Evolutionary conservation across 164 flowering plant species (phyloP), one percentile per base, ranked within the genome.

Genomic region (Echeveria elegans): DNA sequence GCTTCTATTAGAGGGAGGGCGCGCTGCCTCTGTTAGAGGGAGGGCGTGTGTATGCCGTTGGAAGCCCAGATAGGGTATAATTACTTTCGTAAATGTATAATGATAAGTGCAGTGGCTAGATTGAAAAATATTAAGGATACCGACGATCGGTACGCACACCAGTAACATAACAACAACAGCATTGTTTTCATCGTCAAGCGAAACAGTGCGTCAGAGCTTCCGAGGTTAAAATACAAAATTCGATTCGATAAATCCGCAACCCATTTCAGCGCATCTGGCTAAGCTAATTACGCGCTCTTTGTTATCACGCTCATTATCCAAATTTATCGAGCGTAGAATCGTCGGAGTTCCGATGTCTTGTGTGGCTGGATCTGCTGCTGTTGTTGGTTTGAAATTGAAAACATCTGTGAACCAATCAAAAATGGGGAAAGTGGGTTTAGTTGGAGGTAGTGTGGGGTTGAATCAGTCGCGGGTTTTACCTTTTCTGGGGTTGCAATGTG

Each of bases 321-420:
- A 5, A 5, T 48, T 48, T 48, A 23, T 48, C 23, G 53, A 23
- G 24, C 53, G 53, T 21, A 19, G 53, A 48, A 18, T 48, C 23
- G 23, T 19, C 15, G 64, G 64, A 29, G 64, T 37, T 30, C 21
- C 30, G 64, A 61, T 61, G 64, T 37, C 64, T 61, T 24, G 14
- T 30, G 37, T 61, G 32, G 18, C 37, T 28, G 64, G 64, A 61
- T 61, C 64, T 61, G 36, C 47, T 15, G 47, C 64, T 29, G 38
- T 61, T 36, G 64, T 31, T 30, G 40, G 21, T 8, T 29, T 61
- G 38, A 61, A 31, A 31, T 36, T 6, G 10, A 30, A 12, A 30
- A 12, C 14, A 1, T 61, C 64, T 1, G 64, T 11, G 23, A 31
- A 6, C 10, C 26, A n/a, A 4, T 50, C 56, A 26, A 24, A 50